phyloP scores from a whole-genome alignment of 768 basidiomycete species.

The Suillus cothurnatus region DNA sequence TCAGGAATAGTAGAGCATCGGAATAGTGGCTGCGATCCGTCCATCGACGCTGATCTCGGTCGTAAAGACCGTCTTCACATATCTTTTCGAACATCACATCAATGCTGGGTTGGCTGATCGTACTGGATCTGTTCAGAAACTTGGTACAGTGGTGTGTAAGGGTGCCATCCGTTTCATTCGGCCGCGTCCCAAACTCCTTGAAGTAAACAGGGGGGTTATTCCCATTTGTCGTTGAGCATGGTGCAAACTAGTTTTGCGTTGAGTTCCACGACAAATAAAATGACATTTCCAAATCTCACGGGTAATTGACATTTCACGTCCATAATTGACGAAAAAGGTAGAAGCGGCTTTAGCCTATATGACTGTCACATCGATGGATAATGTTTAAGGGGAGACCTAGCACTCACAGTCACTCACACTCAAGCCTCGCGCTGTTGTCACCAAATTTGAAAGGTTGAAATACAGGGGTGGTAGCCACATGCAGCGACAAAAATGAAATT shows the following conservation, averaged over 20 bases:
- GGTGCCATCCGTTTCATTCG: background rate
- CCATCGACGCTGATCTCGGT: slow-evolving; percentile 1
- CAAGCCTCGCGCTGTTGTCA: background rate
- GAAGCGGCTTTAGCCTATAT: background rate
- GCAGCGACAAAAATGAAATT: background rate
- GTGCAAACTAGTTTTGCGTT: background rate
- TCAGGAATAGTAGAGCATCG: background rate
- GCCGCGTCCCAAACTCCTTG: background rate
- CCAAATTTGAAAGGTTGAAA: background rate
- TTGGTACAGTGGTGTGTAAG: background rate
- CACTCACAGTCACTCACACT: background rate
- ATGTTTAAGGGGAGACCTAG: background rate
- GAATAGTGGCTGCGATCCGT: background rate
- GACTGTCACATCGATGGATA: background rate
- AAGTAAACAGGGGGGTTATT: background rate
- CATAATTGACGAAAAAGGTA: background rate
- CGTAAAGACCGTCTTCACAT: slow-evolving; percentile 2
- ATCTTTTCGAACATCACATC: background rate
- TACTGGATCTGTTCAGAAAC: background rate
- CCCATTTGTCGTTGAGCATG: background rate
- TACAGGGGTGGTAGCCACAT: background rate
- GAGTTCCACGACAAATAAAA: background rate
- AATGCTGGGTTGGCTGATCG: background rate
- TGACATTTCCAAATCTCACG: background rate
- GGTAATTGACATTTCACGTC: background rate